Base-by-base conservation (phyloP, 371 early-diverging fungal genomes). In the Mortierella sp. region DNA sequence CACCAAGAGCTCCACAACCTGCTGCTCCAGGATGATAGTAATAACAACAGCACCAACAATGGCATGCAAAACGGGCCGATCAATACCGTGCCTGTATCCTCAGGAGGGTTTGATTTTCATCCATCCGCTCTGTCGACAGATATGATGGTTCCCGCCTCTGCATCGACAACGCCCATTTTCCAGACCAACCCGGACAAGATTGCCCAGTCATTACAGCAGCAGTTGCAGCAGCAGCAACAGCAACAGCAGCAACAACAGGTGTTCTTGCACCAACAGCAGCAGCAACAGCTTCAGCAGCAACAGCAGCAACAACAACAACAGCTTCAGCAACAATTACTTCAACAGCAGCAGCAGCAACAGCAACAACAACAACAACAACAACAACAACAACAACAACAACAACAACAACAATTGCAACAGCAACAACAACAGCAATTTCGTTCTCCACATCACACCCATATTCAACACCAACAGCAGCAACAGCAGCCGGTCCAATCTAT, bases 91-190 rank as follows among this genome's bases (percentile, higher is more conserved):
- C 55, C 66, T 31, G 16, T 67, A 0, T 61, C 74, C 16, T 55
- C 69, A 5, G 61, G 64, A 55, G 26, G 70, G 0, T 81, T 50
- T 69, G 82, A 77, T 19, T 81, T 81, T 47, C 77, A 77, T 34
- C 66, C 72, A 34, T 70, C 76, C 43, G 63, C 78, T 31, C 55
- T 73, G 58, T 67, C 64, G 55, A 43, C 78, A 19, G 82, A 81
- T 44, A 70, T 77, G 64, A 24, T 73, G 77, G 68, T 64, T 13
- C n/a, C 79, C 22, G 70, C 74, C 55, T 81, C 81, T 13, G 82
- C 77, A 19, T 77, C 82, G 14, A 81, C 77, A 2, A 81, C 82
- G 16, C 82, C 82, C 16, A 52, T 77, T 26, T 81, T 81, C 65
- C 81, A 70, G 34, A 69, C 55, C 11, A 73, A 70, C 31, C 82